phyloP scores from a whole-genome alignment of 495 filamentous ascomycete species.

The Penicillium canescens region DNA sequence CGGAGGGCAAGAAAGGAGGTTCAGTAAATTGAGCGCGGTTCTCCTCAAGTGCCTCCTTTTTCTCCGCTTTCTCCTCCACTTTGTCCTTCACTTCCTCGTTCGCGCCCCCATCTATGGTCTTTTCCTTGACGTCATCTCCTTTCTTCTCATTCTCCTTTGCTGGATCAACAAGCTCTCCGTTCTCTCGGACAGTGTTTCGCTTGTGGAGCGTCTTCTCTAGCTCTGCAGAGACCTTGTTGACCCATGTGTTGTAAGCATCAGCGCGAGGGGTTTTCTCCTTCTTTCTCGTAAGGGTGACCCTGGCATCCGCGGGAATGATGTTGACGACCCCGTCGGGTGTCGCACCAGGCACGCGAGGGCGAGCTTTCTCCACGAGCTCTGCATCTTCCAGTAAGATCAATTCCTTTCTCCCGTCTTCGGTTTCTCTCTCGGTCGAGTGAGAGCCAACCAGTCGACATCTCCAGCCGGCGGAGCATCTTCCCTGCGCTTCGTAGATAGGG shows the following conservation, averaged over 20 bases:
- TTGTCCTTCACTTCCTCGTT: slow-evolving; percentile 25
- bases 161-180: slow-evolving; percentile 7
- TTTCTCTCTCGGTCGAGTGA: slow-evolving; percentile 74
- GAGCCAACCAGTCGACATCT: slow-evolving; percentile 85
- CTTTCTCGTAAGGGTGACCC: slow-evolving; percentile 68
- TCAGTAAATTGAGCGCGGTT: slow-evolving; percentile 77
- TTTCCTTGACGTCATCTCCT: slow-evolving; percentile 3
- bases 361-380: slow-evolving; percentile 43
- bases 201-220: slow-evolving; percentile 49
- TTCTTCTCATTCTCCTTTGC: slow-evolving; percentile 10
- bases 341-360: slow-evolving; percentile 29
- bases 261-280: slow-evolving; percentile 66
- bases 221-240: slow-evolving; percentile 60
- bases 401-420: slow-evolving; percentile 77
- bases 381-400: slow-evolving; percentile 66
- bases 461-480: slow-evolving; percentile 81
- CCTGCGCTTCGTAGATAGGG: slow-evolving; percentile 73
- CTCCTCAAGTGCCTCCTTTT: slow-evolving; percentile 53
- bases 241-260: slow-evolving; percentile 73
- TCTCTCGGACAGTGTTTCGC: slow-evolving; percentile 13
- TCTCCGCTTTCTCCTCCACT: slow-evolving; percentile 22
- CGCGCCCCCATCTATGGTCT: slow-evolving; percentile 3
- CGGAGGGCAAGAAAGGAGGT: slow-evolving; percentile 82
- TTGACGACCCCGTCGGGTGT: slow-evolving; percentile 73
- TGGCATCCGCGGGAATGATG: slow-evolving; percentile 61